These are phyloP conservation scores for Aspergillus unguis DNA, from an alignment of 2,329 filamentous ascomycete species.

Conservation along the genomic window DNA sequence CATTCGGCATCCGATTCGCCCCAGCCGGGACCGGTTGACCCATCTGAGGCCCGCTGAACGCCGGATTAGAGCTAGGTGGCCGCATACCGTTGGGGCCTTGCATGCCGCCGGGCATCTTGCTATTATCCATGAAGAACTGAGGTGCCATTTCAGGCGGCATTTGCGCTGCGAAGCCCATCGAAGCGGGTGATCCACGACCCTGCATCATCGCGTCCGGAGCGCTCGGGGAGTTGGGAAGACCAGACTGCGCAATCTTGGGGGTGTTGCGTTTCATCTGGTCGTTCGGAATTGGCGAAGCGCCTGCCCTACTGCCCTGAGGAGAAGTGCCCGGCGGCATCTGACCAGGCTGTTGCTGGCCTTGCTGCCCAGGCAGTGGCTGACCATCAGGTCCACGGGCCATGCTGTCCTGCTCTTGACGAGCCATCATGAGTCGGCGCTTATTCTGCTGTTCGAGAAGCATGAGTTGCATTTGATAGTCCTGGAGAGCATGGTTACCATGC, in stretches of 20 bases:
- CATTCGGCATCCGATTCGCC: slow-evolving; percentile 39
- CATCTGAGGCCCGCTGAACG: slow-evolving; percentile 42
- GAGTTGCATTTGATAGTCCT: slow-evolving; percentile 68
- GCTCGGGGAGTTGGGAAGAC: slow-evolving; percentile 56
- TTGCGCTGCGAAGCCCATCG: slow-evolving; percentile 53
- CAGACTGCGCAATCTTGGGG: slow-evolving; percentile 57
- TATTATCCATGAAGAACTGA: slow-evolving; percentile 40
- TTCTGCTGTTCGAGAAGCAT: slow-evolving; percentile 68
- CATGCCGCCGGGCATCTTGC: slow-evolving; percentile 44
- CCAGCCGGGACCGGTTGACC: slow-evolving; percentile 44
- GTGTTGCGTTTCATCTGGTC: slow-evolving; percentile 63
- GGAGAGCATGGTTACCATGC: slow-evolving; percentile 59
- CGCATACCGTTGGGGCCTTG: slow-evolving; percentile 55
- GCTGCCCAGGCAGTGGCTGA: slow-evolving; percentile 47
- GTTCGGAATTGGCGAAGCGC: slow-evolving; percentile 59
- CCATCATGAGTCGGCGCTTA: slow-evolving; percentile 65
- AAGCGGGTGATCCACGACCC: slow-evolving; percentile 59
- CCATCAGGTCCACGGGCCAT: slow-evolving; percentile 50
- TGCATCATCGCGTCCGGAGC: slow-evolving; percentile 55
- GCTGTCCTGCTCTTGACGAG: slow-evolving; percentile 64
- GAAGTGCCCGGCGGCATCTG: slow-evolving; percentile 54
- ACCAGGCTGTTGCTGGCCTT: slow-evolving; percentile 6
- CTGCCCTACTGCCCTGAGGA: slow-evolving; percentile 54
- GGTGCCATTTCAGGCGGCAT: slow-evolving; percentile 49
- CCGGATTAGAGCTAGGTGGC: slow-evolving; percentile 53